Evolutionary conservation across 805 yeast genomes (phyloP), one percentile per base, ranked within the genome.

Genomic region (Hanseniaspora valbyensis): DNA sequence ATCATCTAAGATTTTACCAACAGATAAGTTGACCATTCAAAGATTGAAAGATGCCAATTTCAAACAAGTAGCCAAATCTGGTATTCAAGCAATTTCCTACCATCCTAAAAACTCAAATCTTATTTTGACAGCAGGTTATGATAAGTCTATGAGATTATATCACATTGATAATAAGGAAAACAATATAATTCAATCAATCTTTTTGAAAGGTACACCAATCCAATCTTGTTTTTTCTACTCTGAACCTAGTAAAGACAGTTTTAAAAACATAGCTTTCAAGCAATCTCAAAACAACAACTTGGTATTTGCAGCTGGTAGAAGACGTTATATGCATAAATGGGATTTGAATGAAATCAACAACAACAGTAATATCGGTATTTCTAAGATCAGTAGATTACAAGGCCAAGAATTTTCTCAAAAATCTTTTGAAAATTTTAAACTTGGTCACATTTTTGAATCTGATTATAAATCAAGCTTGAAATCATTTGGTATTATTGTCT

Each of bases 251-350:
- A 44, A 21, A 9, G 51, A 48, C 3, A 32, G 8, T n/a, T 40
- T 48, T 9, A 48, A 48, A 19, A 30, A 66, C 69, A 54, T 87
- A 86, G 65, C 75, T 77, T 52, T 69, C 66, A 49, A 77, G 70
- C 43, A 67, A 71, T 13, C 52, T 7, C 57, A 55, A 73, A 70
- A 60, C 69, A 72, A 57, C 68, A 70, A 48, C 26, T 19, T 48
- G 9, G 54, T 90, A 9, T 81, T 77, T 61, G 84, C 94, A 2
- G 95, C 83, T 54, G 98, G 97, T 53, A 78, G 96, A 68, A 78
- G 98, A 69, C 75, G 85, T 52, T 89, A 81, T 62, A 81, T 92
- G 86, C 86, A 83, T 67, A 80, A 87, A 44, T 89, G 97, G 95
- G 89, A 88, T 64, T 70, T 92, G 45, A 77, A 78, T 14, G 68